Conservation (phyloP, 176 grass and related monocot genomes). For the Zea luxurians region DNA sequence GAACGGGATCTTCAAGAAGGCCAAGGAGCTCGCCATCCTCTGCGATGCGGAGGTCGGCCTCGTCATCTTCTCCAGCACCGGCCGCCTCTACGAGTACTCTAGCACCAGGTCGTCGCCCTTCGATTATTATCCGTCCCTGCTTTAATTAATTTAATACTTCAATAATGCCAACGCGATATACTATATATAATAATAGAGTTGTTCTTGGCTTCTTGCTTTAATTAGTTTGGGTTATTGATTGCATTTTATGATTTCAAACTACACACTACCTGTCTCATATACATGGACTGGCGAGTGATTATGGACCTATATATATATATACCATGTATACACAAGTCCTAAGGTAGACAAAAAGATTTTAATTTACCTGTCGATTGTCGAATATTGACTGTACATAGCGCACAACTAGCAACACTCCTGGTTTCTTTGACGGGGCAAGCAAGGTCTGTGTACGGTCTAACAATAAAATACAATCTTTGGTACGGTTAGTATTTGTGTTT, state of each 20-base stretch:
- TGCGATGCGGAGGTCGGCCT: slow-evolving; percentile 91
- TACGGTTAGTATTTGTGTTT: background rate
- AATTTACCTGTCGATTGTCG: background rate
- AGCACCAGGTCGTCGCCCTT: slow-evolving; percentile 59
- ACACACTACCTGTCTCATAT: background rate
- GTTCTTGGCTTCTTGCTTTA: background rate
- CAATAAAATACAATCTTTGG: background rate
- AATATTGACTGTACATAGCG: background rate
- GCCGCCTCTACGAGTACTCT: slow-evolving; percentile 83
- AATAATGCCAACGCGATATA: background rate
- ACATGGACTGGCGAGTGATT: background rate
- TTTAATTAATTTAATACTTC: background rate
- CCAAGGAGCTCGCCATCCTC: slow-evolving; percentile 89
- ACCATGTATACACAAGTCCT: background rate
- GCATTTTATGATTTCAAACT: background rate
- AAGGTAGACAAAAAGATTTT: background rate
- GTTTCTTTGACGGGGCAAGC: background rate
- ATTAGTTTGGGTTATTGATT: background rate
- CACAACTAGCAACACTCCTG: background rate
- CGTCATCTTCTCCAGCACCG: slow-evolving; percentile 85
- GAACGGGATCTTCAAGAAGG: slow-evolving; percentile 92
- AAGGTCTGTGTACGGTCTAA: background rate
- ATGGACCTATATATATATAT: background rate
- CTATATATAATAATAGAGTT: background rate
- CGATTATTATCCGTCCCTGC: no score